A percentile compares a stretch with the other conserved stretches of the same genome.
phyloP scores from a whole-genome alignment of 164 flowering plant genomes.

The Chimonanthus praecox region DNA sequence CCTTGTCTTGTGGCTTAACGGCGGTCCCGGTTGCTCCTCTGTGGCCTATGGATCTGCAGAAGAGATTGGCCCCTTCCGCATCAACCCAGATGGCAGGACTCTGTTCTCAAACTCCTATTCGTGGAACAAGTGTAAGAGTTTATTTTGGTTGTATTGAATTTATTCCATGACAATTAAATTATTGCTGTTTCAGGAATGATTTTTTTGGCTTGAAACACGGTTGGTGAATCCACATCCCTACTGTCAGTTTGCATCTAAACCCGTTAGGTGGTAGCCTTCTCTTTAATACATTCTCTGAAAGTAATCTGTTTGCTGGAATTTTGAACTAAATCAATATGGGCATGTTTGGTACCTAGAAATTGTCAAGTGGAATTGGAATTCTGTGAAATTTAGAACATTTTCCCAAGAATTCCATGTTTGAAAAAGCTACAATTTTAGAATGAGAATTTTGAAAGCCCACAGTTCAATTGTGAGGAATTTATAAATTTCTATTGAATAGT shows the following conservation, averaged over 20 bases:
- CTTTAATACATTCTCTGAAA: not conserved
- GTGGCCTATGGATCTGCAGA: slow-evolving; percentile 90
- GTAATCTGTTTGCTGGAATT: too few species aligned
- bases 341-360: too few species aligned
- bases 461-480: too few species aligned
- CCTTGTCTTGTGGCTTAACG: slow-evolving; percentile 91
- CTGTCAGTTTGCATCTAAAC: not conserved
- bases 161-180: too few species aligned
- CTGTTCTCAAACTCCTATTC: slow-evolving; percentile 71
- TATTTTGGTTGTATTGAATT: not conserved
- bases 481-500: too few species aligned
- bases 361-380: too few species aligned
- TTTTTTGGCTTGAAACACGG: too few species aligned
- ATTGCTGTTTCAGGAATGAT: not conserved
- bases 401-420: too few species aligned
- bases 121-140: slow-evolving; percentile 70
- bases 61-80: slow-evolving; percentile 85
- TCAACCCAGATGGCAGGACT: slow-evolving; percentile 66
- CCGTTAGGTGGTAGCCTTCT: not conserved
- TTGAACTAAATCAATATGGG: too few species aligned
- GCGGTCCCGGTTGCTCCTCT: slow-evolving; percentile 98
- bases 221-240: not conserved
- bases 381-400: too few species aligned
- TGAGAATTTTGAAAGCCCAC: too few species aligned
- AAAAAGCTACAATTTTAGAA: too few species aligned